These are phyloP conservation scores for Erigeron canadensis DNA, from an alignment of 129 eudicot species.

Conservation along the genomic window DNA sequence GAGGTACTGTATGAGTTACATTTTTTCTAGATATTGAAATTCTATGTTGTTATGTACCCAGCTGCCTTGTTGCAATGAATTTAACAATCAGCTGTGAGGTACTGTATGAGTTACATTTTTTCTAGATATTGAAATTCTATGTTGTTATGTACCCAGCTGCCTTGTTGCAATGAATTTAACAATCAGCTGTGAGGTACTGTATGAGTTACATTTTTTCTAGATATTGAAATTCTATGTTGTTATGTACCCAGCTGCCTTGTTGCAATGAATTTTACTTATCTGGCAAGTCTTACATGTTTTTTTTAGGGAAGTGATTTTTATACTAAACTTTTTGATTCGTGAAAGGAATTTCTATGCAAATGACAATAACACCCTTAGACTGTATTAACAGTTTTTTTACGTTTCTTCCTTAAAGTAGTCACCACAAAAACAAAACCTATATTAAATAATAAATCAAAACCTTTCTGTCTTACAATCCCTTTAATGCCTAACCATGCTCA, in stretches of 20 bases:
- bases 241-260: background rate
- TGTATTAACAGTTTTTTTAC: too few relatives aligned
- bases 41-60: background rate
- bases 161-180: conserved; percentile 3
- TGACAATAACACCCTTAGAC: too few relatives aligned
- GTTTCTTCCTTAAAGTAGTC: too few relatives aligned
- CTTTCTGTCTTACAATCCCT: too few relatives aligned
- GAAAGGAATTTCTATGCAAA: too few relatives aligned
- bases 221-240: background rate
- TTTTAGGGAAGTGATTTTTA: too few relatives aligned
- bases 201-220: background rate
- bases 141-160: background rate
- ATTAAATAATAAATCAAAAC: too few relatives aligned
- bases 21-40: background rate
- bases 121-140: background rate
- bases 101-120: background rate
- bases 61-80: background rate
- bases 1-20: background rate
- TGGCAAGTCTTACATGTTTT: too few relatives aligned
- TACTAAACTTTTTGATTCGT: too few relatives aligned
- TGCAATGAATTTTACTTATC: background rate
- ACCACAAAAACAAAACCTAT: too few relatives aligned
- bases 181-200: conserved; percentile 10
- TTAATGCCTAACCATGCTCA: too few relatives aligned
- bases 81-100: conserved; percentile 14